Percentiles rank a stretch among this genome's conserved stretches.
phyloP scores from a whole-genome alignment of 2,329 filamentous ascomycete genomes.

The Claviceps sp. region DNA sequence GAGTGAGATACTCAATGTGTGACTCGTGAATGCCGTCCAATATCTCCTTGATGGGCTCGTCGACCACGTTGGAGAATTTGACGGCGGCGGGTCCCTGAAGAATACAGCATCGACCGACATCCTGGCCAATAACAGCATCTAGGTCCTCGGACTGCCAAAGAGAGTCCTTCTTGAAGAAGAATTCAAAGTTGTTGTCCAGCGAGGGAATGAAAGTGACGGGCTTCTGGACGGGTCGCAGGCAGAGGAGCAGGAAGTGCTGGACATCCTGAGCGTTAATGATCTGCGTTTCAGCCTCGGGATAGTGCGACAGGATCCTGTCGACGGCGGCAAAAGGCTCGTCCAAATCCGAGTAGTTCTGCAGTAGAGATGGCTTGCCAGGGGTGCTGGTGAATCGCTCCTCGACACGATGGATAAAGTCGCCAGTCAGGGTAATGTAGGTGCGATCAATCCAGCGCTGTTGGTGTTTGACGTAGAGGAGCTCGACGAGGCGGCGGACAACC shows the following conservation, averaged over 20 bases:
- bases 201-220: constrained; percentile 90
- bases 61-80: constrained; percentile 76
- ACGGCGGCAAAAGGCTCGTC: constrained; percentile 67
- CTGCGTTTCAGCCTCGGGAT: constrained; percentile 77
- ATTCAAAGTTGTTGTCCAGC: constrained; percentile 96
- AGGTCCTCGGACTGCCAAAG: constrained; percentile 98
- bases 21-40: constrained; percentile 79
- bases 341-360: constrained; percentile 85
- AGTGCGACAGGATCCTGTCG: constrained; percentile 65
- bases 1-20: constrained; percentile 68
- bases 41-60: constrained; percentile 92
- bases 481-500: constrained; percentile 74
- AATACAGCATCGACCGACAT: constrained; percentile 92
- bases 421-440: constrained; percentile 69
- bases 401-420: constrained; percentile 90
- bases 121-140: constrained; percentile 87
- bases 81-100: constrained; percentile 88
- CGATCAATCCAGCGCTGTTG: constrained; percentile 84
- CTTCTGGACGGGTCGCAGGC: constrained; percentile 85
- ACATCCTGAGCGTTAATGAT: constrained; percentile 98
- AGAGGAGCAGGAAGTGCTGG: constrained; percentile 89
- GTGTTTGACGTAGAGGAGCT: constrained; percentile 84
- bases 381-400: constrained; percentile 86
- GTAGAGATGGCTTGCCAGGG: constrained; percentile 59
- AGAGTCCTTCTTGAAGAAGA: constrained; percentile 99